Evolutionary conservation across 352 stramenopile genomes (phyloP), one percentile per base, ranked within the genome.

Genomic region (Aphanomyces stellatus): DNA sequence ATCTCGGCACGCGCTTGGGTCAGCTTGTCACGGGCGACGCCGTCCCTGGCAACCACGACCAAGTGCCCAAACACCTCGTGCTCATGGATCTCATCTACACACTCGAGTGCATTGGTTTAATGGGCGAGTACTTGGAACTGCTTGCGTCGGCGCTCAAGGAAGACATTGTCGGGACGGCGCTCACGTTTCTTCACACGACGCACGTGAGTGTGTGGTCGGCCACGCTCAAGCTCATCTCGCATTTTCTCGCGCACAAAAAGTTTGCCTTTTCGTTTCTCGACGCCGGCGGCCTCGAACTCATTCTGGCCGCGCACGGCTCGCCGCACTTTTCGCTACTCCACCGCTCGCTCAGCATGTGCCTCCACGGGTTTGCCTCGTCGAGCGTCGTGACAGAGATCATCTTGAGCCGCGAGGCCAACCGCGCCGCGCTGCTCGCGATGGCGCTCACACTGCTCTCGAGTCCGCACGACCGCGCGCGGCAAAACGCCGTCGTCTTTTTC

Each of bases 171-270:
- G 80, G 78, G 43, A 91, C 80, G 4, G 86, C 90, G 40, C 77
- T 95, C 41, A 95, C 81, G 5, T 93, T 95, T 65, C 69, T 95
- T 2, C 80, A 93, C 62, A 93, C 79, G 73, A 88, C 88, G 62
- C 91, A 95, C 42, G 76, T 81, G 19, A 87, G 78, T 1, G 78
- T 95, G 35, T 71, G 91, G 42, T 91, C 81, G 2, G 81, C 91
- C 43, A 87, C 75, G 31, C 88, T 95, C 81, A 92, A 88, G 49
- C 57, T 93, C 22, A 90, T 81, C 22, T 93, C 86, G 0, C 86
- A 95, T 71, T 93, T 93, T 67, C 76, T 93, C 15, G 84, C 79
- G 4, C 86, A 95, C 71, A 91, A 90, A 63, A 93, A 92, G 65
- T 95, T 95, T 53, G 77, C 77, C 0, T 84, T 93, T 48, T 85